Evolutionary conservation across 202 grass and related monocot genomes (phyloP).

Genomic region (Zizania palustris): DNA sequence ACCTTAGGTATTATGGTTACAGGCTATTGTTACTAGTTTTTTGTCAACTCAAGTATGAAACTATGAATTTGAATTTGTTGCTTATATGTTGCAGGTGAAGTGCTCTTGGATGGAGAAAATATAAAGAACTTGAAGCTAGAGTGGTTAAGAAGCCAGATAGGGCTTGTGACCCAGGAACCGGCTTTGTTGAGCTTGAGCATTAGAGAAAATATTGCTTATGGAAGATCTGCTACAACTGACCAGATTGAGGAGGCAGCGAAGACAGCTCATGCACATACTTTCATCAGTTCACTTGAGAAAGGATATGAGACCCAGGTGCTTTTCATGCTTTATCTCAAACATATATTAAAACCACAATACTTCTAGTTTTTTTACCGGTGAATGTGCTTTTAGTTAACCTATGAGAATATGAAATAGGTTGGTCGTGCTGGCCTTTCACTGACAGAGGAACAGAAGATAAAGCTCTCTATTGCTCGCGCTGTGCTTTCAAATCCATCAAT

Average conservation of each 20-base stretch:
- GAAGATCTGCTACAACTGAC: slow-evolving; percentile 81
- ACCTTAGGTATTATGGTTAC: slow-evolving; percentile 74
- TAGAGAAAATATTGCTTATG: slow-evolving; percentile 93
- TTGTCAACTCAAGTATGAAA: slow-evolving; percentile 18
- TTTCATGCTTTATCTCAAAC: slow-evolving; percentile 25
- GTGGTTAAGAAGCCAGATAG: slow-evolving; percentile 99
- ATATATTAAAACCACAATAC: neutral
- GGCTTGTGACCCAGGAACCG: slow-evolving; percentile 95
- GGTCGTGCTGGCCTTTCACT: slow-evolving; percentile 81
- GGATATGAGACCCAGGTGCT: slow-evolving; percentile 90
- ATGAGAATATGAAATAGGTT: slow-evolving; percentile 60
- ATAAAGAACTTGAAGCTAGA: slow-evolving; percentile 89
- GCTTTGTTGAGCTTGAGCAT: slow-evolving; percentile 98
- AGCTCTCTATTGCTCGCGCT: slow-evolving; percentile 93
- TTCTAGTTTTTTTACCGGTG: neutral
- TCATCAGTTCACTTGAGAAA: slow-evolving; percentile 95
- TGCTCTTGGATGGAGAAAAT: slow-evolving; percentile 97
- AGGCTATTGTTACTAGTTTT: slow-evolving; percentile 39
- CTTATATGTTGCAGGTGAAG: slow-evolving; percentile 76
- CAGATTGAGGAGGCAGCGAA: slow-evolving; percentile 97
- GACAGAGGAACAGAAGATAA: slow-evolving; percentile 97
- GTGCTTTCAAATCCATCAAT: slow-evolving; percentile 95
- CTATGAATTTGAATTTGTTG: slow-evolving; percentile 12
- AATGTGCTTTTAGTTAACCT: slow-evolving; percentile 33
- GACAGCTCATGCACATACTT: slow-evolving; percentile 91